Percentiles rank a stretch among this genome's conserved stretches.
Conservation (phyloP, 1,284 basidiomycete species). For the Rhodofomes roseus region DNA sequence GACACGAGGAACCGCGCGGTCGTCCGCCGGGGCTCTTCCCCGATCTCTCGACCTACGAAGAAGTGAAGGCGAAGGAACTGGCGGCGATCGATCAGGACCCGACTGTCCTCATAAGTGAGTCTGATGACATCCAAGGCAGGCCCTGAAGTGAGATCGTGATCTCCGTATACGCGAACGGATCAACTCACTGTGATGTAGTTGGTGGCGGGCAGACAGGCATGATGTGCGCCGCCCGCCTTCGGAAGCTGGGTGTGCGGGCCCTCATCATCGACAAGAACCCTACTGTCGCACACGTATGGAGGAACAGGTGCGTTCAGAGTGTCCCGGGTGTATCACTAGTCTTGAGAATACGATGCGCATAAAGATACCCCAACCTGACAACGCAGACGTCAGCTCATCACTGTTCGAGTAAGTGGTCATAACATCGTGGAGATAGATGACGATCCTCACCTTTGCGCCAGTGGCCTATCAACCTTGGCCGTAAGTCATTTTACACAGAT, state of each 20-base stretch:
- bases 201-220: slow-evolving; percentile 62
- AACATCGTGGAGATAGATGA: not conserved
- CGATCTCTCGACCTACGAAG: slow-evolving; percentile 43
- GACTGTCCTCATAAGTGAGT: slow-evolving; percentile 9
- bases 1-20: slow-evolving; percentile 3
- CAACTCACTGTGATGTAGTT: slow-evolving; percentile 18
- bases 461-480: not conserved
- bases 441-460: not conserved
- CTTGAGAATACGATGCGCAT: not conserved
- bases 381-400: not conserved
- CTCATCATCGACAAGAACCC: slow-evolving; percentile 48
- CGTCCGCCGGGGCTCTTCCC: slow-evolving; percentile 17
- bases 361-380: not conserved
- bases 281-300: slow-evolving; percentile 42
- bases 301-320: not conserved
- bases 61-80: slow-evolving; percentile 42
- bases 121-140: no score
- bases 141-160: slow-evolving; percentile 20
- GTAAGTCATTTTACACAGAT: not conserved
- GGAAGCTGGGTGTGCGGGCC: slow-evolving; percentile 42
- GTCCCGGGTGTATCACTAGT: not conserved
- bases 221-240: slow-evolving; percentile 49
- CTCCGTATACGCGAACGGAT: not conserved
- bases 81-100: not conserved
- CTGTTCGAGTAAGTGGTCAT: not conserved